Percentiles rank a stretch among this genome's conserved stretches.
Conservation (phyloP, 192 early-diverging fungal species). For the Gonapodya prolifera region DNA sequence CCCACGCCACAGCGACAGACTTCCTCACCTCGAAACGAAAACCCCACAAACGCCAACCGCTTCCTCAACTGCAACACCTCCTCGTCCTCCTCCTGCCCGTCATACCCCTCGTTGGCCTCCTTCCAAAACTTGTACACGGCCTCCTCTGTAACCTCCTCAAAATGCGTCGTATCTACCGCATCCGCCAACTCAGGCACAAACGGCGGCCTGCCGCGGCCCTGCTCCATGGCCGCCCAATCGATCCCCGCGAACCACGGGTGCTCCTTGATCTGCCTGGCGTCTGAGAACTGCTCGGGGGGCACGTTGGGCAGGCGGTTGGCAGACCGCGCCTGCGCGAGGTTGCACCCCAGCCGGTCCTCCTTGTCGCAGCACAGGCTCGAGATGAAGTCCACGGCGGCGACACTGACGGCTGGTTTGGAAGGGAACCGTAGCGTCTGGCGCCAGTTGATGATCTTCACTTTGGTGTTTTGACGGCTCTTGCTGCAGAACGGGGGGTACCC, state of each 20-base stretch:
- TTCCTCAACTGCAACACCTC: slow-evolving; percentile 47
- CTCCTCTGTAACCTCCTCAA: slow-evolving; percentile 34
- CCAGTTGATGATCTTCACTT: slow-evolving; percentile 59
- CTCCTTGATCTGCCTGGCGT: slow-evolving; percentile 27
- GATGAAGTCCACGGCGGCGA: slow-evolving; percentile 49
- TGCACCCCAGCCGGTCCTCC: slow-evolving; percentile 37
- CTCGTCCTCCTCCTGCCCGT: slow-evolving; percentile 25
- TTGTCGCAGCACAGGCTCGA: slow-evolving; percentile 38
- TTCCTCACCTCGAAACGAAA: slow-evolving; percentile 25
- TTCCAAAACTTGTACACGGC: slow-evolving; percentile 12
- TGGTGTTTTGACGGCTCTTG: slow-evolving; percentile 43
- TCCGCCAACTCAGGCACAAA: slow-evolving; percentile 21
- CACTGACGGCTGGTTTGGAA: slow-evolving; percentile 28
- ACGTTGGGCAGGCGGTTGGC: background rate
- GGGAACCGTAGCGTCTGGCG: slow-evolving; percentile 43
- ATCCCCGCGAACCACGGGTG: slow-evolving; percentile 34
- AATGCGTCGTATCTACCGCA: slow-evolving; percentile 24
- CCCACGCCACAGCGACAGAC: too few relatives aligned
- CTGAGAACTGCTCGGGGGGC: background rate
- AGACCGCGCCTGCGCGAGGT: background rate
- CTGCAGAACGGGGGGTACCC: slow-evolving; percentile 52
- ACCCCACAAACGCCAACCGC: slow-evolving; percentile 45
- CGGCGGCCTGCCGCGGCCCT: slow-evolving; percentile 13
- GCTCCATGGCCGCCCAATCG: slow-evolving; percentile 23
- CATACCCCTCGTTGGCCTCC: slow-evolving; percentile 16